phyloP scores from a whole-genome alignment of 208 protist genomes.

The Leishmania arabica region DNA sequence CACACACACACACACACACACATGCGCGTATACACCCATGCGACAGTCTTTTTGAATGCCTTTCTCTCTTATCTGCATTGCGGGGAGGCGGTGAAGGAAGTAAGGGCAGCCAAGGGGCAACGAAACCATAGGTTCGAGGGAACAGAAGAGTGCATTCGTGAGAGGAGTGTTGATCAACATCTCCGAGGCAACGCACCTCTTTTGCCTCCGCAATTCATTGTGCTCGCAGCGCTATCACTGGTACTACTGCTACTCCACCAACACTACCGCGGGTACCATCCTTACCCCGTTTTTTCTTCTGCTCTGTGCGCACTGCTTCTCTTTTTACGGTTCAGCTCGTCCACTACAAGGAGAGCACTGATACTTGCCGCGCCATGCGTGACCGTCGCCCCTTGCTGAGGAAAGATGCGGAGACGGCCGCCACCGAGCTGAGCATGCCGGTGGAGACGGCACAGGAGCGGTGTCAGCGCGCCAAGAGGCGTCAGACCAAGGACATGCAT shows the following conservation, averaged over 20 bases:
- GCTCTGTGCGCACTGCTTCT: background rate
- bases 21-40: background rate
- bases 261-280: background rate
- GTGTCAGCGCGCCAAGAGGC: slow-evolving; percentile 23
- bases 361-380: slow-evolving; percentile 18
- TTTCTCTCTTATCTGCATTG: background rate
- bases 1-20: background rate
- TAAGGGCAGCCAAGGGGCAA: background rate
- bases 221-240: background rate
- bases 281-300: background rate
- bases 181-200: background rate
- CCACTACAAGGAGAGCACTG: background rate
- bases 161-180: background rate
- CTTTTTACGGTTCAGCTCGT: background rate
- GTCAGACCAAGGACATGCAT: slow-evolving; percentile 22
- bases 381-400: slow-evolving; percentile 25
- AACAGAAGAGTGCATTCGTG: background rate
- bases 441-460: slow-evolving; percentile 32
- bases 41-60: background rate
- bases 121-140: background rate
- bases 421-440: slow-evolving; percentile 35
- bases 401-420: slow-evolving; percentile 6
- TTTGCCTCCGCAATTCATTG: background rate
- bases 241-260: background rate
- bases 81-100: background rate